These are phyloP conservation scores for Spathaspora girioi DNA, from an alignment of 805 yeast species.

Conservation along the genomic window DNA sequence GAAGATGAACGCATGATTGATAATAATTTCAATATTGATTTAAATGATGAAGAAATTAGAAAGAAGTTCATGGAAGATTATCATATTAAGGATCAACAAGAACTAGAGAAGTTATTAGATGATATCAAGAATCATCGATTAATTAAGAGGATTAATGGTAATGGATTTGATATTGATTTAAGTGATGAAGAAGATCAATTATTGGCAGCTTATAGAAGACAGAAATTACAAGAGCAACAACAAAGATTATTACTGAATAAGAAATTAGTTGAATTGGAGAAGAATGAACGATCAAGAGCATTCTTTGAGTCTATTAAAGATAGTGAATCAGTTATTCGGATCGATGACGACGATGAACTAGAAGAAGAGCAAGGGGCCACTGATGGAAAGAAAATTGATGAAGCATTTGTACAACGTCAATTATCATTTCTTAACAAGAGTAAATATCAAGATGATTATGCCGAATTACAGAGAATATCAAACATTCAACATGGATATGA, in stretches of 20 bases:
- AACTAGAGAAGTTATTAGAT: constrained; percentile 62
- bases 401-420: constrained; percentile 53
- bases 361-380: constrained; percentile 13
- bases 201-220: constrained; percentile 42
- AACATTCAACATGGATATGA: constrained; percentile 31
- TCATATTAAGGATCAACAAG: constrained; percentile 56
- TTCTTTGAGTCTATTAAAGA: constrained; percentile 64
- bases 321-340: constrained; percentile 25
- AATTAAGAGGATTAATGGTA: constrained; percentile 48
- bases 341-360: constrained; percentile 25
- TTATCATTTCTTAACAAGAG: constrained; percentile 47
- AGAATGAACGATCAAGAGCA: constrained; percentile 58
- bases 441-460: constrained; percentile 30
- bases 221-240: constrained; percentile 44
- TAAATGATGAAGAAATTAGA: constrained; percentile 57
- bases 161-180: constrained; percentile 56
- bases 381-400: constrained; percentile 36
- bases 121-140: constrained; percentile 74
- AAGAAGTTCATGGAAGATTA: constrained; percentile 57
- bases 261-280: constrained; percentile 39
- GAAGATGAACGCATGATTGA: constrained; percentile 80
- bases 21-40: constrained; percentile 55
- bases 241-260: constrained; percentile 46
- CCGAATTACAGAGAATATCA: constrained; percentile 25
- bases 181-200: constrained; percentile 75